Conservation (phyloP, 306 rosid species). For the Pterocarpus macrocarpus region DNA sequence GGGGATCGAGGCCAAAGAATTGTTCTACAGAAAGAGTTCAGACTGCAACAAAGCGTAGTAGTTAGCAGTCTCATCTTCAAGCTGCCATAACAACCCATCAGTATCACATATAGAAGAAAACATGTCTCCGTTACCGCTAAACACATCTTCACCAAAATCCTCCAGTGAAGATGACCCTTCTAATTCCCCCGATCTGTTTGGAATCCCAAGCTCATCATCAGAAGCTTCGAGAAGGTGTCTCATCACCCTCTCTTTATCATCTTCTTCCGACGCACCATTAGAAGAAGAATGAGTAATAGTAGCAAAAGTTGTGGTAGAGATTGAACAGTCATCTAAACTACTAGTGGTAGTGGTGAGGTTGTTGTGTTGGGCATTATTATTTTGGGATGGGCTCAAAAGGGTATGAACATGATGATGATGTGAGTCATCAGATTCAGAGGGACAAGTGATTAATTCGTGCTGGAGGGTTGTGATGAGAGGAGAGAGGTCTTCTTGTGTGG, state of each 20-base stretch:
- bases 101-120: conserved; percentile 48
- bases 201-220: conserved; percentile 76
- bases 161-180: background rate
- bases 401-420: conserved; percentile 4
- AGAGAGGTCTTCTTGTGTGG: conserved; percentile 62
- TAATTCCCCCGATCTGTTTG: conserved; percentile 39
- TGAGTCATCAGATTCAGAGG: background rate
- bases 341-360: background rate
- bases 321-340: conserved; percentile 35
- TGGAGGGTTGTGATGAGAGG: conserved; percentile 75
- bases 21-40: conserved; percentile 60
- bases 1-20: background rate
- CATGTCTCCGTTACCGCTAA: conserved; percentile 11
- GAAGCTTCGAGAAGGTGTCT: conserved; percentile 76
- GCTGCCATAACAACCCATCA: conserved; percentile 57
- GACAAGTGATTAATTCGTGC: conserved; percentile 58
- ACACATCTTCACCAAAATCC: conserved; percentile 7
- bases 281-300: background rate
- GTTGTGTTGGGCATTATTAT: conserved; percentile 29
- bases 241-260: conserved; percentile 60
- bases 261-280: conserved; percentile 5
- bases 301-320: conserved; percentile 29
- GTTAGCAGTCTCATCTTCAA: conserved; percentile 72
- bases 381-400: conserved; percentile 10
- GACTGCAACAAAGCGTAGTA: conserved; percentile 66